phyloP scores from a whole-genome alignment of 2,329 filamentous ascomycete species.

The Fusarium sulawesiense region DNA sequence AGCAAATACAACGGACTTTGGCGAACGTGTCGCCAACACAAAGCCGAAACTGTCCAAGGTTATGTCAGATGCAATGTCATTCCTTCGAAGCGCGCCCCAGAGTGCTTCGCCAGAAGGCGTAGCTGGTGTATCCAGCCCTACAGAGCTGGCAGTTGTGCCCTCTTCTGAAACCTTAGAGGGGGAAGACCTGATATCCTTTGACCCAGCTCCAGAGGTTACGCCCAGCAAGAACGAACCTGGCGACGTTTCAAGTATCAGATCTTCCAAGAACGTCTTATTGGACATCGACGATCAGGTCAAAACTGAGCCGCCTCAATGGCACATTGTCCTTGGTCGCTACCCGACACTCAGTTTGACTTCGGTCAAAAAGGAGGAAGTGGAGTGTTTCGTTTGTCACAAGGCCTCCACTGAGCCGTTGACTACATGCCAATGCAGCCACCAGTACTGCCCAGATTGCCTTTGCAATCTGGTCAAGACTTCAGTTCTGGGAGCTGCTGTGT shows the following conservation, averaged over 20 bases:
- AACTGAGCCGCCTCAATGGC: neutral
- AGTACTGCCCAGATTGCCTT: constrained; percentile 16
- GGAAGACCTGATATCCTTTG: constrained; percentile 16
- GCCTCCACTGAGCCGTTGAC: neutral
- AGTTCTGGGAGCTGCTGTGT: neutral
- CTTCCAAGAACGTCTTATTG: neutral
- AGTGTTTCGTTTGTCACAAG: constrained; percentile 3
- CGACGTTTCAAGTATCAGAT: too few species aligned
- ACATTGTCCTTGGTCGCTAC: neutral
- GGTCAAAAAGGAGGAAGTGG: neutral
- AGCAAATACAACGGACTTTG: neutral
- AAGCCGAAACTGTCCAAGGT: neutral
- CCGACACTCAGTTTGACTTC: neutral
- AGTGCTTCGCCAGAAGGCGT: neutral
- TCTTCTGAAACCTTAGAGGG: neutral
- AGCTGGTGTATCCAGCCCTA: neutral
- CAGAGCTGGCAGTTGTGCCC: neutral
- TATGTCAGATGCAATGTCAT: neutral
- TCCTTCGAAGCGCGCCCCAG: neutral
- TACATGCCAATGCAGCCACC: constrained; percentile 6
- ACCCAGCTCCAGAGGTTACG: neutral
- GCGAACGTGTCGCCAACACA: neutral
- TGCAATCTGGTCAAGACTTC: neutral
- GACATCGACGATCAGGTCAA: neutral
- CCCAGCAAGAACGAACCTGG: too few species aligned